phyloP scores from a whole-genome alignment of 225 moss, liverwort and hornwort genomes.

The Sphagnum tenellum region DNA sequence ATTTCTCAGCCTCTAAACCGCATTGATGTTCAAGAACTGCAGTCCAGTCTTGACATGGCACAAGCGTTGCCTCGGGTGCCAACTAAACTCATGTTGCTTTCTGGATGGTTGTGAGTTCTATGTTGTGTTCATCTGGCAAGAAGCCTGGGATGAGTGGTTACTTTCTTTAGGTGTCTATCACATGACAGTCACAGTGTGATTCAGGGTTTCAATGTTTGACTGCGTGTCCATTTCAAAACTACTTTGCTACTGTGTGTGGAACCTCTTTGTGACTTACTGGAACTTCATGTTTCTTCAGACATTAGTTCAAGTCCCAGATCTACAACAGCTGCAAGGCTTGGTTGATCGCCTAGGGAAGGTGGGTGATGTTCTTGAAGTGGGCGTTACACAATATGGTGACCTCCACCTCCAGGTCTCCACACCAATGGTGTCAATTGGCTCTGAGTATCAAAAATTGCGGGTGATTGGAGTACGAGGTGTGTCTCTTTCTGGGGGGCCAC shows the following conservation, averaged over 20 bases:
- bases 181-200: too few species aligned
- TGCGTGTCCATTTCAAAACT: too few species aligned
- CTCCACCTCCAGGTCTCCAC: slow-evolving; percentile 83
- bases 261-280: background rate
- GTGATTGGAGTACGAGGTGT: slow-evolving; percentile 68
- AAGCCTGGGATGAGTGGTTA: too few species aligned
- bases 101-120: background rate
- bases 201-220: too few species aligned
- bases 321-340: slow-evolving; percentile 60
- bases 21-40: slow-evolving; percentile 69
- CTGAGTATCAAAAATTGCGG: slow-evolving; percentile 72
- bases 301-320: slow-evolving; percentile 79
- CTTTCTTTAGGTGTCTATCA: too few species aligned
- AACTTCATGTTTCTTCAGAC: slow-evolving; percentile 30
- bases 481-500: too few species aligned
- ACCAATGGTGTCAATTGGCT: slow-evolving; percentile 75
- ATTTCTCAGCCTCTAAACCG: slow-evolving; percentile 86
- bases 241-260: background rate
- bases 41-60: slow-evolving; percentile 79
- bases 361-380: slow-evolving; percentile 83
- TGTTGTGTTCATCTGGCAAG: background rate
- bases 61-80: slow-evolving; percentile 83
- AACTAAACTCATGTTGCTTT: background rate
- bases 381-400: slow-evolving; percentile 86
- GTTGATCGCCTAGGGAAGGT: slow-evolving; percentile 85